phyloP scores from a whole-genome alignment of 176 grass and related monocot species.

The Ensete glaucum region DNA sequence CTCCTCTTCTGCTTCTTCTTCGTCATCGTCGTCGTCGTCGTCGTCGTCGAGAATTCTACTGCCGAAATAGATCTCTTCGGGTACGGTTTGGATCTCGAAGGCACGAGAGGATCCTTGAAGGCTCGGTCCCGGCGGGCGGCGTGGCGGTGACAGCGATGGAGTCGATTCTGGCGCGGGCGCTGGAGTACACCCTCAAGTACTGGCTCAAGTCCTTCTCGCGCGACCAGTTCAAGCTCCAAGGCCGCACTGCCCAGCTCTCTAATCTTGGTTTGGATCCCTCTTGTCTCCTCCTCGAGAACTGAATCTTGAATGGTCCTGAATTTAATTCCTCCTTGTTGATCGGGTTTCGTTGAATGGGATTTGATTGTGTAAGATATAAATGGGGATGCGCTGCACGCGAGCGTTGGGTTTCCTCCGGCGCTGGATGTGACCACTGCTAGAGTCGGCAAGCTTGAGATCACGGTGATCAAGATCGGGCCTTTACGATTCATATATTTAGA shows the following conservation, averaged over 20 bases:
- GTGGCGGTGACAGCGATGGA: conserved; percentile 43
- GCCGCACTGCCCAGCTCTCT: conserved; percentile 87
- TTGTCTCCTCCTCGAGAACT: background rate
- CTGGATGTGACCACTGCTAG: conserved; percentile 65
- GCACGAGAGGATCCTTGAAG: background rate
- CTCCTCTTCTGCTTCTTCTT: background rate
- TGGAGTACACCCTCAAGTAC: conserved; percentile 99
- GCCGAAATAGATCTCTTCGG: background rate
- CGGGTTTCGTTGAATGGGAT: background rate
- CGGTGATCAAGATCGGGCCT: conserved; percentile 37
- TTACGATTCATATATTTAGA: background rate
- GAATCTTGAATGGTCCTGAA: background rate
- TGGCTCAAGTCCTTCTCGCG: conserved; percentile 99
- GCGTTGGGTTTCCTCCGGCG: conserved; percentile 74
- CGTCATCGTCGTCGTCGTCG: background rate
- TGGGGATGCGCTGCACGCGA: conserved; percentile 87
- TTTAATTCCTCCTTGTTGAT: background rate
- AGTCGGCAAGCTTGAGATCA: conserved; percentile 93
- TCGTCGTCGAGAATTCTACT: background rate
- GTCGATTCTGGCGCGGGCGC: conserved; percentile 96
- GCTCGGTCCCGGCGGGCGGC: background rate
- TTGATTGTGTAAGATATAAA: conserved; percentile 64
- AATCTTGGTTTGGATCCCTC: conserved; percentile 54
- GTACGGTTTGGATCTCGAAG: background rate
- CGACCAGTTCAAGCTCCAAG: conserved; percentile 99